Conservation (phyloP, 257 asterid genomes). For the Solanum piurae region DNA sequence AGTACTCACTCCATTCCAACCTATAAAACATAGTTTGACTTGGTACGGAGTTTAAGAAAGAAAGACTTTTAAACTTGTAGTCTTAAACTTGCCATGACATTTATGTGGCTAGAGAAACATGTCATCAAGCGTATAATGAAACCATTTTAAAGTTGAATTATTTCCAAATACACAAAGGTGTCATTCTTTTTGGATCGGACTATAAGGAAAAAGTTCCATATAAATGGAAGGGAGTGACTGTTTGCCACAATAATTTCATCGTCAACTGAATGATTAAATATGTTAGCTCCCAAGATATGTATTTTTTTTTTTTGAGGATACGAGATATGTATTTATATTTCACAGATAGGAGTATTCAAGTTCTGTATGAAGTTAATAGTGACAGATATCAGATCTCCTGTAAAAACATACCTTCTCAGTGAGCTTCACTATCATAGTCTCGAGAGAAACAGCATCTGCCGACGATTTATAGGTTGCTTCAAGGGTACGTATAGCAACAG, state of each 20-base stretch:
- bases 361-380: not conserved
- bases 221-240: not conserved
- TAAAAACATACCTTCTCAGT: conserved; percentile 60
- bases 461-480: conserved; percentile 92
- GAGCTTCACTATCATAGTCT: conserved; percentile 71
- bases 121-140: not conserved
- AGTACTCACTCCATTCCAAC: not conserved
- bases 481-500: conserved; percentile 97
- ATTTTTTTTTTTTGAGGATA: too few species aligned
- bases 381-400: not conserved
- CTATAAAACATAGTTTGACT: not conserved
- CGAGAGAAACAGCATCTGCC: conserved; percentile 87
- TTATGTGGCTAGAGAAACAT: not conserved
- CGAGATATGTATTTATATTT: not conserved
- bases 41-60: not conserved
- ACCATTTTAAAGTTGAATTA: not conserved
- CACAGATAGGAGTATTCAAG: not conserved
- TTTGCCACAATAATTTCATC: not conserved
- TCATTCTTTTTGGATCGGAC: not conserved
- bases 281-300: not conserved
- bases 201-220: not conserved
- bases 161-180: not conserved
- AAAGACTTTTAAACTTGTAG: not conserved
- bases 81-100: not conserved
- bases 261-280: not conserved